Conservation (phyloP, 768 basidiomycete species). For the Phanerochaete sordida region DNA sequence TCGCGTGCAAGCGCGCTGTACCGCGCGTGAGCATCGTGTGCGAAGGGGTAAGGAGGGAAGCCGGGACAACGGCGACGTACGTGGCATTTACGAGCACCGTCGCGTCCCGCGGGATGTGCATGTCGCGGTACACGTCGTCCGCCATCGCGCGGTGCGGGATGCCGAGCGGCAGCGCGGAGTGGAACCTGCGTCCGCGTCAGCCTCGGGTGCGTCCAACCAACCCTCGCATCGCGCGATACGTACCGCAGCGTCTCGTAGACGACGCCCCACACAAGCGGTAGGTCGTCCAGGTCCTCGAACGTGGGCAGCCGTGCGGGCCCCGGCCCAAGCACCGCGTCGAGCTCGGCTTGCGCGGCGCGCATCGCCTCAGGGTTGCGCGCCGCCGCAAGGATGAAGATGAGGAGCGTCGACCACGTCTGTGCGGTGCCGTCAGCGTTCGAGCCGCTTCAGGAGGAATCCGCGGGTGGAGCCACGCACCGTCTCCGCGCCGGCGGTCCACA, state of each 20-base stretch:
- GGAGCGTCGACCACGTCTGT: constrained; percentile 4
- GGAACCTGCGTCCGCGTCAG: not conserved
- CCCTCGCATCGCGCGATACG: not conserved
- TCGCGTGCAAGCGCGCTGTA: constrained; percentile 16
- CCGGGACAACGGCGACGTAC: not conserved
- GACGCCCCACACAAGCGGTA: constrained; percentile 24
- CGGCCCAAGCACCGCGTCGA: constrained; percentile 22
- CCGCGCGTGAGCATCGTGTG: not conserved
- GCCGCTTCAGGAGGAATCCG: too few relatives aligned
- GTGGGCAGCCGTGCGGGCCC: constrained; percentile 28
- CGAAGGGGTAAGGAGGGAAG: not conserved
- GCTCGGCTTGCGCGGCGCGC: constrained; percentile 22
- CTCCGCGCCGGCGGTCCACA: not conserved
- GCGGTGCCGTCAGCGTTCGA: not conserved
- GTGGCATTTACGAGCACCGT: constrained; percentile 19
- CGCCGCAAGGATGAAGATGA: not conserved
- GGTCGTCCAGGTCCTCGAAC: constrained; percentile 19
- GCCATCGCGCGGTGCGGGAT: constrained; percentile 35
- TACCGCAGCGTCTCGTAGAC: constrained; percentile 13
- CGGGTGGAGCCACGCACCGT: not conserved
- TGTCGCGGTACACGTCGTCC: constrained; percentile 39
- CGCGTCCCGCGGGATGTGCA: constrained; percentile 38
- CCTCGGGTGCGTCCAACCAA: not conserved
- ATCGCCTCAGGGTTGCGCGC: constrained; percentile 13
- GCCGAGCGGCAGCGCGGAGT: constrained; percentile 27